phyloP scores from a whole-genome alignment of 2,329 filamentous ascomycete species.

The Raffaelea ambrosiae region DNA sequence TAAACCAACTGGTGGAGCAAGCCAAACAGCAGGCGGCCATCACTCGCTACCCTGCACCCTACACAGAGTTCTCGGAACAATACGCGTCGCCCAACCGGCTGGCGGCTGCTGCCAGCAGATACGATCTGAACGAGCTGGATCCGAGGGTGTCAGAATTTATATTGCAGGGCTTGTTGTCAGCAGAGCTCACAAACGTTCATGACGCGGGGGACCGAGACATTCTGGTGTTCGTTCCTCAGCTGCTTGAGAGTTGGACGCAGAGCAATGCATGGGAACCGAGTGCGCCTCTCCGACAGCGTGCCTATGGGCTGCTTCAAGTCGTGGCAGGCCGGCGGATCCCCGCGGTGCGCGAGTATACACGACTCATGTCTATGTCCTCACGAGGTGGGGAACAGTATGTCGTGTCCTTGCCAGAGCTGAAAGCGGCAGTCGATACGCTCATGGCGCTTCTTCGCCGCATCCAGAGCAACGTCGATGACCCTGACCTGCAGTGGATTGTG shows the following conservation, averaged over 20 bases:
- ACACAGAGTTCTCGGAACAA: conserved; percentile 17
- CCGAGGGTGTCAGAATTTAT: conserved; percentile 19
- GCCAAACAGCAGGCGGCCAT: conserved; percentile 13
- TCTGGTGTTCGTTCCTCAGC: conserved; percentile 31
- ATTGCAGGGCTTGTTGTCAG: conserved; percentile 13
- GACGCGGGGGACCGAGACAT: conserved; percentile 17
- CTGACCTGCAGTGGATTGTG: conserved; percentile 22
- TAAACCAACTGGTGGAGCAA: conserved; percentile 16
- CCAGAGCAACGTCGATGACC: conserved; percentile 5
- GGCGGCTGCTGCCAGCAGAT: not conserved
- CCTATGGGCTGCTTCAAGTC: conserved; percentile 25
- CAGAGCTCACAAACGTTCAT: not conserved
- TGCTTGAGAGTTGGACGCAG: conserved; percentile 28
- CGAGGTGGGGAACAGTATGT: conserved; percentile 24
- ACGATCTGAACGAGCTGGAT: conserved; percentile 15
- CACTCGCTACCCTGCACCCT: conserved; percentile 12
- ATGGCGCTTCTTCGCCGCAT: conserved; percentile 17
- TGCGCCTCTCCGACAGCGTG: conserved; percentile 23
- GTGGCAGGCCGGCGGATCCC: conserved; percentile 8
- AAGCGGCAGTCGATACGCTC: conserved; percentile 16
- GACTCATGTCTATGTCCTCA: conserved; percentile 20
- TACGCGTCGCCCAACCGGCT: conserved; percentile 10
- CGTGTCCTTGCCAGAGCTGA: conserved; percentile 11
- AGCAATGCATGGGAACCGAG: conserved; percentile 31
- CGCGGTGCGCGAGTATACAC: conserved; percentile 28